Evolutionary conservation across 2,329 filamentous ascomycete genomes (phyloP).

Genomic region (Tolypocladium sp.): DNA sequence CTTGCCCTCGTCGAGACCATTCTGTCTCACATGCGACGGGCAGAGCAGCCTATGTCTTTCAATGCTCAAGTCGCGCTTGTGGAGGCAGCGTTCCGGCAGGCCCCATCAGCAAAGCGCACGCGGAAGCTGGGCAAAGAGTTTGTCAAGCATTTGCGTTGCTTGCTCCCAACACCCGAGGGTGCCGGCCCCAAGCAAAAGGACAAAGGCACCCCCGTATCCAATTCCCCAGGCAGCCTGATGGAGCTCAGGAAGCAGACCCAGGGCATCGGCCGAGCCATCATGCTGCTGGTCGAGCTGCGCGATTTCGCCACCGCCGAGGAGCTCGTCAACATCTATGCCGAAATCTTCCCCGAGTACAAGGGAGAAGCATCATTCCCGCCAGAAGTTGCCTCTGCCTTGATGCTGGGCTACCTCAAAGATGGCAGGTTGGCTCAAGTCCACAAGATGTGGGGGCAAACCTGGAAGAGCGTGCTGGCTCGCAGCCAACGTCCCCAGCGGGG

Average conservation of each 20-base stretch:
- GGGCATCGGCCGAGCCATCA: constrained; percentile 21
- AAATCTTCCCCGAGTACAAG: constrained; percentile 25
- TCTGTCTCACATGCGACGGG: constrained; percentile 31
- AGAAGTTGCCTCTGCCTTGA: constrained; percentile 53
- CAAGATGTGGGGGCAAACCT: constrained; percentile 56
- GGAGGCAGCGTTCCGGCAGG: constrained; percentile 22
- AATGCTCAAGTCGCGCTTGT: constrained; percentile 32
- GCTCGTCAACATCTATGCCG: constrained; percentile 45
- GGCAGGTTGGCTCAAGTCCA: constrained; percentile 51
- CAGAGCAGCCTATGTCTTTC: constrained; percentile 31
- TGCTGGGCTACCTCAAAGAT: constrained; percentile 54
- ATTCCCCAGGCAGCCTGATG: constrained; percentile 7
- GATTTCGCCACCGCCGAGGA: constrained; percentile 46
- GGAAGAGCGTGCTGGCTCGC: constrained; percentile 38
- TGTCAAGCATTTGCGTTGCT: constrained; percentile 16
- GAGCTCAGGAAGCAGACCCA: constrained; percentile 17
- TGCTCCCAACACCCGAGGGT: constrained; percentile 1
- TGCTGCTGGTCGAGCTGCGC: constrained; percentile 23
- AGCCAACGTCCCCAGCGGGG: constrained; percentile 11
- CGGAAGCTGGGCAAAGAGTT: constrained; percentile 17
- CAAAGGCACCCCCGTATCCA: neutral
- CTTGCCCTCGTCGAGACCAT: constrained; percentile 31
- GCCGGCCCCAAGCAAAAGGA: neutral
- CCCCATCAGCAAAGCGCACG: constrained; percentile 15
- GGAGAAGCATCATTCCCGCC: constrained; percentile 34